Percentiles rank a stretch among this genome's conserved stretches.
These are phyloP conservation scores for Brettanomyces custersianus DNA, from an alignment of 805 yeast species.

Conservation along the genomic window DNA sequence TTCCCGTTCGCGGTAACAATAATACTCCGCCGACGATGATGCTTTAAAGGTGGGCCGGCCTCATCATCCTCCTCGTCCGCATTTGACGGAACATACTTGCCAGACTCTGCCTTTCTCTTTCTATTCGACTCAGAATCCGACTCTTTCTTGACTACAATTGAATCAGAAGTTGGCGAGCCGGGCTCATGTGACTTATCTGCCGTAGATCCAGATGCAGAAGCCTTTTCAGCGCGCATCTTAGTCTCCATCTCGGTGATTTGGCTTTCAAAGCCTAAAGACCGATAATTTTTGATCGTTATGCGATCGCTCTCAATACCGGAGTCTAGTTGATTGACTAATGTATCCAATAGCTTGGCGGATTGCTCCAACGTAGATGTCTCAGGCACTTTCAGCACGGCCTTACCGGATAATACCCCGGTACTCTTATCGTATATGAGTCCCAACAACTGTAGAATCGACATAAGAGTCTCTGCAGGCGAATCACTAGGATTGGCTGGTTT, in stretches of 20 bases:
- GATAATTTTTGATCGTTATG: not conserved
- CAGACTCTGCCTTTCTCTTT: too few species aligned
- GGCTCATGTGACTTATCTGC: too few species aligned
- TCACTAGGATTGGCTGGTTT: not conserved
- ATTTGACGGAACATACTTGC: too few species aligned
- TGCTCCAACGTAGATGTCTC: conserved; percentile 10
- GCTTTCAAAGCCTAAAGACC: not conserved
- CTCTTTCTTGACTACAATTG: too few species aligned
- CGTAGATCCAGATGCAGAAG: too few species aligned
- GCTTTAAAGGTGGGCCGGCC: conserved; percentile 2
- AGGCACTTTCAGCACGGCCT: conserved; percentile 30
- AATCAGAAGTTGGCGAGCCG: too few species aligned
- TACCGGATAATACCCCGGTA: conserved; percentile 56
- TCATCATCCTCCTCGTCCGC: conserved; percentile 10
- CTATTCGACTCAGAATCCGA: too few species aligned
- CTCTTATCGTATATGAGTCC: conserved; percentile 48
- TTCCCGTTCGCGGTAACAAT: conserved; percentile 6
- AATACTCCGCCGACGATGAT: conserved; percentile 5
- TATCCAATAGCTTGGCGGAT: conserved; percentile 29
- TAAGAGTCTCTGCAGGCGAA: conserved; percentile 33
- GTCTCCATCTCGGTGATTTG: conserved; percentile 1
- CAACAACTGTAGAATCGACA: conserved; percentile 43
- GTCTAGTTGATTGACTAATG: conserved; percentile 30
- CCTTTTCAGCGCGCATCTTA: conserved; percentile 4
- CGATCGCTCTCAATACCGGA: conserved; percentile 19